Conservation (phyloP, 192 early-diverging fungal species). For the Chytriomyces hyalinus region DNA sequence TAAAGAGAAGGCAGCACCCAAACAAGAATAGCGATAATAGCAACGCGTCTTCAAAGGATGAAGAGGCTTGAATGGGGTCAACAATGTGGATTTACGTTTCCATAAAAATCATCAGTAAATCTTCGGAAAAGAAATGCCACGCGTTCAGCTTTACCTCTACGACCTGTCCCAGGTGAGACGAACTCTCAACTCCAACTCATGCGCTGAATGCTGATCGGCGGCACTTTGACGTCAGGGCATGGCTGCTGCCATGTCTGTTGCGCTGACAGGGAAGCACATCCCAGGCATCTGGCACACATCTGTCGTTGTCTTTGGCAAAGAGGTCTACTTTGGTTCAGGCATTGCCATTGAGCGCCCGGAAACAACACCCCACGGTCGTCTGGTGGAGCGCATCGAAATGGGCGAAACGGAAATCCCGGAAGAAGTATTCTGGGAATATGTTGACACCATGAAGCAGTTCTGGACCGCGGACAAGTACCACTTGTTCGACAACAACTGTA, state of each 20-base stretch:
- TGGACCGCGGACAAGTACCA: constrained; percentile 80
- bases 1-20: too few relatives aligned
- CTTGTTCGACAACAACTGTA: constrained; percentile 89
- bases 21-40: too few relatives aligned
- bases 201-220: too few relatives aligned
- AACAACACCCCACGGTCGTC: constrained; percentile 67
- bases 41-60: too few relatives aligned
- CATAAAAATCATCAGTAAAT: too few relatives aligned
- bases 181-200: background rate
- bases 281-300: constrained; percentile 79
- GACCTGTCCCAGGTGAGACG: constrained; percentile 46
- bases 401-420: constrained; percentile 76
- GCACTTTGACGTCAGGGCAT: constrained; percentile 56
- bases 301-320: constrained; percentile 75
- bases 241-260: constrained; percentile 69
- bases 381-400: constrained; percentile 74
- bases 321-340: constrained; percentile 82
- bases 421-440: constrained; percentile 71
- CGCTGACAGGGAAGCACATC: constrained; percentile 72
- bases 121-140: background rate
- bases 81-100: too few relatives aligned
- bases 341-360: constrained; percentile 57
- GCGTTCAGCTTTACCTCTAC: constrained; percentile 34
- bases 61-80: too few relatives aligned
- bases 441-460: constrained; percentile 59